These are phyloP conservation scores for Xylariaceae sp. DNA, from an alignment of 2,329 filamentous ascomycete genomes.

Conservation along the genomic window DNA sequence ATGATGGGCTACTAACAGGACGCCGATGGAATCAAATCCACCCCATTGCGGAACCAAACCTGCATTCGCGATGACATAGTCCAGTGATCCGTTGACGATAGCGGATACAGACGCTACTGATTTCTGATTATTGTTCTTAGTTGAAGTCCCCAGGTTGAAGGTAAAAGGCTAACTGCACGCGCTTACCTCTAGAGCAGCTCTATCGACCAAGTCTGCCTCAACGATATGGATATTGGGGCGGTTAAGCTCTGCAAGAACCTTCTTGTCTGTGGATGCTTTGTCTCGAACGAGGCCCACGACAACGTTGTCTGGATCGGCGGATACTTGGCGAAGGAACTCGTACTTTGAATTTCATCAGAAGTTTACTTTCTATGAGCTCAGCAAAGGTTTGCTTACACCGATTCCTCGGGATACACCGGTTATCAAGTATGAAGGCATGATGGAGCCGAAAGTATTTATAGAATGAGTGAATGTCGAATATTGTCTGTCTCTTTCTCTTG, in stretches of 20 bases:
- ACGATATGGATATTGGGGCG: slow-evolving; percentile 45
- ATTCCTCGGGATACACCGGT: slow-evolving; percentile 26
- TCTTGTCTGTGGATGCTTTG: slow-evolving; percentile 42
- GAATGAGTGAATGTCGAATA: no score
- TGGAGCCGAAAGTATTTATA: neutral
- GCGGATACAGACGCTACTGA: slow-evolving; percentile 23
- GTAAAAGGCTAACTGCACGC: no score
- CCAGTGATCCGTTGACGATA: slow-evolving; percentile 40
- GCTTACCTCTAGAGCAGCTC: slow-evolving; percentile 36
- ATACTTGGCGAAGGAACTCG: slow-evolving; percentile 45
- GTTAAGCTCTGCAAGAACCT: slow-evolving; percentile 38
- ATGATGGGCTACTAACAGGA: slow-evolving; percentile 29
- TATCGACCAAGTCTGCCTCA: slow-evolving; percentile 43
- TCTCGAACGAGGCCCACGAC: slow-evolving; percentile 49
- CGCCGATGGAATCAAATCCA: slow-evolving; percentile 33
- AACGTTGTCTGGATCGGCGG: slow-evolving; percentile 39
- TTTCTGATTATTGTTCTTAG: slow-evolving; percentile 10
- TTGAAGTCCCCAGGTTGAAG: no score
- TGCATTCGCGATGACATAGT: slow-evolving; percentile 54
- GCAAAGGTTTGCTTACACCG: slow-evolving; percentile 19
- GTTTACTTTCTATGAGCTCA: neutral
- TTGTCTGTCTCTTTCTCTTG: no score
- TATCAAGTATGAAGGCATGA: slow-evolving; percentile 26
- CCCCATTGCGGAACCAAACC: slow-evolving; percentile 35
- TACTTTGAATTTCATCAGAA: slow-evolving; percentile 35